Evolutionary conservation across 495 filamentous ascomycete genomes (phyloP).

Genomic region (Xylaria castorea): DNA sequence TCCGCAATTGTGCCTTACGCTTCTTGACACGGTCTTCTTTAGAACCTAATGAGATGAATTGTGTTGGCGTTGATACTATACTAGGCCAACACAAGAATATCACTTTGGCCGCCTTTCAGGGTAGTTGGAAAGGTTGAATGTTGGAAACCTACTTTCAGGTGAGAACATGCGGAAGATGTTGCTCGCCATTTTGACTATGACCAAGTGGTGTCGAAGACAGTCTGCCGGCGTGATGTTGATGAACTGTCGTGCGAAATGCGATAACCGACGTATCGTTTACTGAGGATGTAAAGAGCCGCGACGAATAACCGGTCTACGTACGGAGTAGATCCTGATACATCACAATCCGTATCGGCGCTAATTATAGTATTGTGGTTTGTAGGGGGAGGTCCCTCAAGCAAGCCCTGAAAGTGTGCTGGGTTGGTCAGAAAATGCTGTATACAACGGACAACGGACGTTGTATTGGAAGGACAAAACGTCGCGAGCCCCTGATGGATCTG

Average conservation of each 20-base stretch:
- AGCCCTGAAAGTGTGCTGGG: not conserved
- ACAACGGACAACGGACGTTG: not conserved
- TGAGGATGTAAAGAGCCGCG: not conserved
- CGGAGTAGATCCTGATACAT: not conserved
- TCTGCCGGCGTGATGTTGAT: not conserved
- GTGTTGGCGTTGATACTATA: not conserved
- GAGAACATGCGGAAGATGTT: slow-evolving; percentile 35
- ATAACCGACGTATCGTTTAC: not conserved
- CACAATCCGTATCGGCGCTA: not conserved
- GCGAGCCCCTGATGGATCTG: not conserved
- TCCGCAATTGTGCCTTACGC: slow-evolving; percentile 38
- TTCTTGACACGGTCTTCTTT: slow-evolving; percentile 31
- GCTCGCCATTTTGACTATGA: slow-evolving; percentile 20
- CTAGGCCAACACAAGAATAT: not conserved
- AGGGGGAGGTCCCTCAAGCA: not conserved
- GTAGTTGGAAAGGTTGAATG: not conserved
- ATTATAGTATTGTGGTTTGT: not conserved
- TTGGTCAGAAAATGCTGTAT: too few species aligned
- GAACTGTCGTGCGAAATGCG: not conserved
- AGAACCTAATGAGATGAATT: not conserved
- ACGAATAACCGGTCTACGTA: not conserved
- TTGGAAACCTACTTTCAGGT: slow-evolving; percentile 26
- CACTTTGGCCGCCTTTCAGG: not conserved
- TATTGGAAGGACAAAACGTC: not conserved
- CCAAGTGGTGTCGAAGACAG: not conserved